phyloP scores from a whole-genome alignment of 164 flowering plant species.

The Macadamia tetraphylla region DNA sequence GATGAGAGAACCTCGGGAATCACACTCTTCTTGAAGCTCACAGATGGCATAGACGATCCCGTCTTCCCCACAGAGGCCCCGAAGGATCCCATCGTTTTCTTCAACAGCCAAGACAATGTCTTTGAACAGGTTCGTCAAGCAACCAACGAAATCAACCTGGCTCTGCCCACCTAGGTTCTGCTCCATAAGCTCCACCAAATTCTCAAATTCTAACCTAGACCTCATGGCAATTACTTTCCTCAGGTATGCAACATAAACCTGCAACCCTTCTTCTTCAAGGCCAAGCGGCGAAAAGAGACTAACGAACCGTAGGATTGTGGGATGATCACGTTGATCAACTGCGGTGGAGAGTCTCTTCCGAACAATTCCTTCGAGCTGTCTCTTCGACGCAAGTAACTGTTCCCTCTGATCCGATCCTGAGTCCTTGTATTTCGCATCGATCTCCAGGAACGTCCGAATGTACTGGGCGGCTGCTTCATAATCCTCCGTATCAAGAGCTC shows the following conservation, averaged over 20 bases:
- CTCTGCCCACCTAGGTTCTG: slow-evolving; percentile 22
- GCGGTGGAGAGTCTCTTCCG: slow-evolving; percentile 49
- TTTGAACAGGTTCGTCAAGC: slow-evolving; percentile 80
- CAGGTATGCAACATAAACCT: slow-evolving; percentile 57
- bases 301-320: slow-evolving; percentile 53
- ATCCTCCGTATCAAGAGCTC: slow-evolving; percentile 57
- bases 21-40: slow-evolving; percentile 93
- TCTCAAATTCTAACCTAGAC: slow-evolving; percentile 45
- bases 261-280: slow-evolving; percentile 26
- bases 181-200: slow-evolving; percentile 44
- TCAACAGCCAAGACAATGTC: slow-evolving; percentile 46
- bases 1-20: slow-evolving; percentile 59
- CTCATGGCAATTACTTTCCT: slow-evolving; percentile 77
- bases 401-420: slow-evolving; percentile 67
- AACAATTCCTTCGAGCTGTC: slow-evolving; percentile 67
- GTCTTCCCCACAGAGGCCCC: slow-evolving; percentile 79
- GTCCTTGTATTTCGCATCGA: slow-evolving; percentile 57
- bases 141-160: slow-evolving; percentile 57
- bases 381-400: slow-evolving; percentile 56
- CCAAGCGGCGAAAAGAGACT: slow-evolving; percentile 55
- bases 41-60: slow-evolving; percentile 81
- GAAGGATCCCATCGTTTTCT: slow-evolving; percentile 54
- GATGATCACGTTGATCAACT: slow-evolving; percentile 74
- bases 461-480: slow-evolving; percentile 67
- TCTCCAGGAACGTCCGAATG: slow-evolving; percentile 55